Percentiles rank a stretch among this genome's conserved stretches.
Evolutionary conservation across 2,329 filamentous ascomycete genomes (phyloP).

Genomic region (Fusarium continuum): DNA sequence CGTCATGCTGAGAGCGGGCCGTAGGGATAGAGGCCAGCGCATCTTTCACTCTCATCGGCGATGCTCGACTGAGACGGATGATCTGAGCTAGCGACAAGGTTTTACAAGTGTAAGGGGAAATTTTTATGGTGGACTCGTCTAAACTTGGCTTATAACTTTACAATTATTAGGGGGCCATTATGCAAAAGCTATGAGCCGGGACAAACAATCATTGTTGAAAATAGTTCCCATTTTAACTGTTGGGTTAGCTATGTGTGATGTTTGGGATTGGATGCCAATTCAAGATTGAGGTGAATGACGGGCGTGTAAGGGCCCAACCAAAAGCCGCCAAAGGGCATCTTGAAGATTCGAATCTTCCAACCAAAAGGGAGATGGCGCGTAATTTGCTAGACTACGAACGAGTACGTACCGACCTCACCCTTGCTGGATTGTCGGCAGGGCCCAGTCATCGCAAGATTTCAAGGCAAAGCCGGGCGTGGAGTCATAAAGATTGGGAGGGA

Average conservation of each 20-base stretch:
- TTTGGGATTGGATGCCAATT: constrained; percentile 6
- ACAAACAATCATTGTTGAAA: constrained; percentile 1
- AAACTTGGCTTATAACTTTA: not conserved
- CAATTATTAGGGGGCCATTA: not conserved
- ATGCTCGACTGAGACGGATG: constrained; percentile 30
- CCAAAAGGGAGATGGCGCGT: constrained; percentile 15
- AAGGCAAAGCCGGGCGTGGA: not conserved
- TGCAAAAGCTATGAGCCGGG: constrained; percentile 8
- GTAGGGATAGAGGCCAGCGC: constrained; percentile 25
- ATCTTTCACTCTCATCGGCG: constrained; percentile 26
- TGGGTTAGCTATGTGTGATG: no score
- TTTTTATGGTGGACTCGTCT: constrained; percentile 21
- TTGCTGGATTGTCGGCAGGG: constrained; percentile 33
- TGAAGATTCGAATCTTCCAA: constrained; percentile 1
- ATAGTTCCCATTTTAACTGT: constrained; percentile 1
- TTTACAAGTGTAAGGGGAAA: constrained; percentile 11
- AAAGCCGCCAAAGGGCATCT: constrained; percentile 3
- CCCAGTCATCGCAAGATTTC: constrained; percentile 27
- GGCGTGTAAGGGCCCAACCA: constrained; percentile 24
- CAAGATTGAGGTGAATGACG: constrained; percentile 15
- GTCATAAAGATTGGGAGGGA: not conserved
- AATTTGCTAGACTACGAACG: not conserved
- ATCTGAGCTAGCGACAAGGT: constrained; percentile 24
- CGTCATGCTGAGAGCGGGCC: constrained; percentile 27
- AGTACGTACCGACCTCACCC: constrained; percentile 3